Base-by-base conservation (phyloP, 805 yeast genomes). In the Cyberlindnera sargentensis region DNA sequence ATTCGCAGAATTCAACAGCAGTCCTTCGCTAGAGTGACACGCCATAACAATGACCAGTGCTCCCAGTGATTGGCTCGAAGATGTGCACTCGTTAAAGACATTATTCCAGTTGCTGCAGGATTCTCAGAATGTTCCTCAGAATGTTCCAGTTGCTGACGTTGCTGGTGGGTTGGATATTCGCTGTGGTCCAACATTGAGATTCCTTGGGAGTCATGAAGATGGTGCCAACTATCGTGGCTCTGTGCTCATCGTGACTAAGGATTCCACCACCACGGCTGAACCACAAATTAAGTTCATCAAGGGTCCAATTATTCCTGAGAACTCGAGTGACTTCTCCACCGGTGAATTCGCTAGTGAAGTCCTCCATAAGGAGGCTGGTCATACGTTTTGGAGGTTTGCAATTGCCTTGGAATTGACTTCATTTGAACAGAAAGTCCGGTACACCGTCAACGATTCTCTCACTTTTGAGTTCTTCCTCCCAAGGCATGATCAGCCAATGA, bases 131-230 rank as follows among this genome's bases (percentile, higher is more conserved):
- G 44, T 41, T 4, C 49, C 52, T 8, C 31, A 32, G 4, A 34
- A 40, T 7, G 42, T 44, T 4, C 52, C 52, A n/a, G 33, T 44
- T 24, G 15, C 45, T 3, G 42, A 40, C 6, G 40, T 32, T 7
- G 41, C 45, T 36, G 57, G 53, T 20, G 57, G 53, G 1, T 65
- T 71, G 2, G 71, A 73, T 34, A 67, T 81, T 23, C 65, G 71
- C 40, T 80, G 86, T 58, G 98, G 98, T 2, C 98, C 98, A 0
- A 67, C 82, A 29, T 63, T 90, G 39, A 70, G 93, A 45, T 73
- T 82, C 39, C 65, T 78, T 46, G 89, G 83, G 6, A 76, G 83
- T 38, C 64, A 70, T 36, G 88, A 84, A 49, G 64, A 71, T 10
- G 65, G 67, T 3, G 50, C 60, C 27, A 66, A 74, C 36, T 90